A percentile compares a stretch with the other conserved stretches of the same genome.
These are phyloP conservation scores for Pseudogymnoascus sp. DNA, from an alignment of 2,329 filamentous ascomycete genomes.

Conservation along the genomic window DNA sequence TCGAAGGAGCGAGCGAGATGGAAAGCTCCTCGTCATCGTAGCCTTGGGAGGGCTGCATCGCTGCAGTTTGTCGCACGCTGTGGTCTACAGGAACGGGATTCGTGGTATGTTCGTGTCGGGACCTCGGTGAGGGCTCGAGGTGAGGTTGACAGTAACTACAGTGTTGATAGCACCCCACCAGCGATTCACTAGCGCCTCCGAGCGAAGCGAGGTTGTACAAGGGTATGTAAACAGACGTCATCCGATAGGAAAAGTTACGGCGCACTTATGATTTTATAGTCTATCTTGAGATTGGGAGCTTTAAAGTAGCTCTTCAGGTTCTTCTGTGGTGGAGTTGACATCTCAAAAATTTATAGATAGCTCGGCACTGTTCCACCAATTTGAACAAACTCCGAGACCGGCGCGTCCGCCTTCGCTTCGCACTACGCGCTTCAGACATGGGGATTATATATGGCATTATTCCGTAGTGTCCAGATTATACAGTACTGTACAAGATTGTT, in stretches of 20 bases:
- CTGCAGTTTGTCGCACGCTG: conserved; percentile 5
- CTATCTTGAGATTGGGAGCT: background rate
- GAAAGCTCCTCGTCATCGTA: conserved; percentile 80
- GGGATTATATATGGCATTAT: background rate
- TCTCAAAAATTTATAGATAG: background rate
- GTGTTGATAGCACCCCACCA: conserved; percentile 7
- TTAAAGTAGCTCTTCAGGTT: background rate
- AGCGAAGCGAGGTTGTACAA: conserved; percentile 8
- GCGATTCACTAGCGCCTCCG: conserved; percentile 6
- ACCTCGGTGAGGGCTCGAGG: conserved; percentile 4
- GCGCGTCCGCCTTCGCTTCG: background rate
- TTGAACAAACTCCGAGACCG: background rate
- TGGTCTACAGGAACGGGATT: background rate
- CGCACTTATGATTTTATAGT: background rate
- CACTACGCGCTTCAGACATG: background rate
- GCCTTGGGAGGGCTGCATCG: conserved; percentile 24
- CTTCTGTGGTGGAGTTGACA: background rate
- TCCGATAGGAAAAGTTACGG: background rate
- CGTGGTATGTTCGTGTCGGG: conserved; percentile 4
- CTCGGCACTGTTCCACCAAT: background rate
- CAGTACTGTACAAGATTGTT: background rate
- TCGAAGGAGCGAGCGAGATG: conserved; percentile 62
- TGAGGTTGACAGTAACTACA: conserved; percentile 5
- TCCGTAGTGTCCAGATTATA: background rate
- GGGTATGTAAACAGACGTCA: conserved; percentile 4